Evolutionary conservation across 306 rosid genomes (phyloP).

Genomic region (Calophaca sinica): DNA sequence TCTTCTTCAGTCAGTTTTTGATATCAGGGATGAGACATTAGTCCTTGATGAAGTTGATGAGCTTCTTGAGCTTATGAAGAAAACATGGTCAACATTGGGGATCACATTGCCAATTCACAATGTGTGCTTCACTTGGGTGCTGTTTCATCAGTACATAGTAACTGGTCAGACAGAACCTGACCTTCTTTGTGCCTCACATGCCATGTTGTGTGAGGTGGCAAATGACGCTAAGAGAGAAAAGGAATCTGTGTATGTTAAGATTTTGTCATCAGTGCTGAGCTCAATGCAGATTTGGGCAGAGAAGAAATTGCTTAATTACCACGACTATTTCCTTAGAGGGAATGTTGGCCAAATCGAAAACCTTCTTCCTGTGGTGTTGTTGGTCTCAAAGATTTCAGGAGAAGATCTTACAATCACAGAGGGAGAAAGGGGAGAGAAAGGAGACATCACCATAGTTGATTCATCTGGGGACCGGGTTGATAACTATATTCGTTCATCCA

Average conservation of each 20-base stretch:
- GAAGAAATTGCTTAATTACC: slow-evolving; percentile 82
- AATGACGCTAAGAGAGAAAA: slow-evolving; percentile 71
- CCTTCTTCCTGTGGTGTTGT: slow-evolving; percentile 75
- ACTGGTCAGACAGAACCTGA: slow-evolving; percentile 84
- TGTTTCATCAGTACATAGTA: slow-evolving; percentile 69
- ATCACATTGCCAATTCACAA: slow-evolving; percentile 76
- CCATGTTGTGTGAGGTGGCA: slow-evolving; percentile 77
- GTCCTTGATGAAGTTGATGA: slow-evolving; percentile 95
- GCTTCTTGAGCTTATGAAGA: slow-evolving; percentile 83
- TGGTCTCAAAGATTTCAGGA: slow-evolving; percentile 65
- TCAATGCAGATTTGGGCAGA: slow-evolving; percentile 80
- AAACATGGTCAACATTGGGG: slow-evolving; percentile 84
- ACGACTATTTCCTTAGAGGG: slow-evolving; percentile 80
- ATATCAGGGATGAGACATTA: slow-evolving; percentile 72
- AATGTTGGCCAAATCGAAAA: slow-evolving; percentile 72
- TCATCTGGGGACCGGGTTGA: slow-evolving; percentile 70
- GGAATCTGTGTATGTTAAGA: slow-evolving; percentile 61
- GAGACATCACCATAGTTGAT: slow-evolving; percentile 56
- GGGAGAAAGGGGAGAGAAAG: slow-evolving; percentile 50
- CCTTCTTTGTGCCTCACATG: slow-evolving; percentile 75
- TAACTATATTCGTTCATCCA: slow-evolving; percentile 72
- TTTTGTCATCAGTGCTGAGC: slow-evolving; percentile 61
- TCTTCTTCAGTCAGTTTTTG: slow-evolving; percentile 79
- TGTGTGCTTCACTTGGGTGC: slow-evolving; percentile 85
- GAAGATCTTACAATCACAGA: slow-evolving; percentile 69